These are phyloP conservation scores for Pyrenochaeta sp. DNA, from an alignment of 2,329 filamentous ascomycete genomes.

Conservation along the genomic window DNA sequence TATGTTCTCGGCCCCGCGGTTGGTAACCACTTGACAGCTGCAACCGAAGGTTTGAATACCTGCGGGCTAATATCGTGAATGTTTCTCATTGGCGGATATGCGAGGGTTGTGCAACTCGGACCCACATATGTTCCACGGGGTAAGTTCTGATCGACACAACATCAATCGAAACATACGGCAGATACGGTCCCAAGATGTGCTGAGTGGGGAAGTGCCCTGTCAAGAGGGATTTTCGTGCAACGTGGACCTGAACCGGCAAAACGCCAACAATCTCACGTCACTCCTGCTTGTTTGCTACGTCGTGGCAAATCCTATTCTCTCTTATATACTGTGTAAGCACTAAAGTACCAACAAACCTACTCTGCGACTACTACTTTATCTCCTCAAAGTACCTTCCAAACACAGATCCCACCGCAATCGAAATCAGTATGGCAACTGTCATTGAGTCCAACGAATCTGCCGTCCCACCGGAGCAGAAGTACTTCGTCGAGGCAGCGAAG, in stretches of 20 bases:
- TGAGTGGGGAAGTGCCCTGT: not conserved
- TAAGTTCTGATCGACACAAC: constrained; percentile 1
- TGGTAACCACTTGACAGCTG: not conserved
- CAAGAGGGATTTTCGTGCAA: not conserved
- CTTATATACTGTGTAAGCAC: not conserved
- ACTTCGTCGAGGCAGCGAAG: constrained; percentile 21
- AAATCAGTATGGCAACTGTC: constrained; percentile 1
- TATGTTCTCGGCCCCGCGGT: not conserved
- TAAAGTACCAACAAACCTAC: not conserved
- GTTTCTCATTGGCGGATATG: not conserved
- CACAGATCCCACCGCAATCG: not conserved
- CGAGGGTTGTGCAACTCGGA: not conserved
- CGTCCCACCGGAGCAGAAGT: constrained; percentile 19
- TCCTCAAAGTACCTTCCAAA: not conserved
- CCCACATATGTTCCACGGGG: not conserved
- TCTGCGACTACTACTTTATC: not conserved
- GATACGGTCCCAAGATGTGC: not conserved
- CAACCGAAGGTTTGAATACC: not conserved
- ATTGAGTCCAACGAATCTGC: constrained; percentile 12
- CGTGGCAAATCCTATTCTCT: too few species aligned
- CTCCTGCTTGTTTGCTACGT: not conserved
- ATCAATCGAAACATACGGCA: constrained; percentile 1
- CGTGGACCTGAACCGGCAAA: not conserved
- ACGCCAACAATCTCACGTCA: constrained; percentile 2
- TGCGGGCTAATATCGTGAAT: not conserved